A percentile compares a stretch with the other conserved stretches of the same genome.
Conservation (phyloP, 148 eudicot species). For the Silene uniflora region DNA sequence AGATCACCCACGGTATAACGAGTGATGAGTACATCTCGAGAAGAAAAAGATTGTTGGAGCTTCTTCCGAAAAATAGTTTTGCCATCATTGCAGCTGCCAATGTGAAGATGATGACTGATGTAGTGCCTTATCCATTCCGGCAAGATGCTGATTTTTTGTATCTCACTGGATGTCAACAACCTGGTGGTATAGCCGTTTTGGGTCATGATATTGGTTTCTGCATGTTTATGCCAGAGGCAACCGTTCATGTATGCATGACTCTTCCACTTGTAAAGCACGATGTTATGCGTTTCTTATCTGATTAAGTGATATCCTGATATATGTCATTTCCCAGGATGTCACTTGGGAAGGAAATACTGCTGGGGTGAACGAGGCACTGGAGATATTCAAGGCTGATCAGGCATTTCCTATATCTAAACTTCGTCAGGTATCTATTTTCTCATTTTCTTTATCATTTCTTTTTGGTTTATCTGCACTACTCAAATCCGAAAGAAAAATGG, state of each 20-base stretch:
- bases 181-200: slow-evolving; percentile 83
- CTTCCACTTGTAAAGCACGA: slow-evolving; percentile 9
- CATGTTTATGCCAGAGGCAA: slow-evolving; percentile 95
- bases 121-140: slow-evolving; percentile 80
- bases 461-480: neutral
- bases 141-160: slow-evolving; percentile 83
- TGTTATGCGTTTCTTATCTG: slow-evolving; percentile 6
- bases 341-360: slow-evolving; percentile 88
- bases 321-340: slow-evolving; percentile 47
- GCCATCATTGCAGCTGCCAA: slow-evolving; percentile 83
- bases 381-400: slow-evolving; percentile 71
- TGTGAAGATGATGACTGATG: slow-evolving; percentile 94
- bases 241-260: slow-evolving; percentile 47
- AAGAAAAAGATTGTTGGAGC: slow-evolving; percentile 68
- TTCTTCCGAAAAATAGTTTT: slow-evolving; percentile 78
- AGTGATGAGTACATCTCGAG: slow-evolving; percentile 67
- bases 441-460: neutral
- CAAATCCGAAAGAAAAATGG: neutral
- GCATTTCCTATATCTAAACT: slow-evolving; percentile 66
- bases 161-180: slow-evolving; percentile 90
- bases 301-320: neutral
- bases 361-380: slow-evolving; percentile 73
- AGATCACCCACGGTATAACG: slow-evolving; percentile 72
- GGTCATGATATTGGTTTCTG: slow-evolving; percentile 87
- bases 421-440: slow-evolving; percentile 36